Percentiles rank a stretch among this genome's conserved stretches.
Evolutionary conservation across 495 filamentous ascomycete genomes (phyloP).

Genomic region (Aspergillus diversus): DNA sequence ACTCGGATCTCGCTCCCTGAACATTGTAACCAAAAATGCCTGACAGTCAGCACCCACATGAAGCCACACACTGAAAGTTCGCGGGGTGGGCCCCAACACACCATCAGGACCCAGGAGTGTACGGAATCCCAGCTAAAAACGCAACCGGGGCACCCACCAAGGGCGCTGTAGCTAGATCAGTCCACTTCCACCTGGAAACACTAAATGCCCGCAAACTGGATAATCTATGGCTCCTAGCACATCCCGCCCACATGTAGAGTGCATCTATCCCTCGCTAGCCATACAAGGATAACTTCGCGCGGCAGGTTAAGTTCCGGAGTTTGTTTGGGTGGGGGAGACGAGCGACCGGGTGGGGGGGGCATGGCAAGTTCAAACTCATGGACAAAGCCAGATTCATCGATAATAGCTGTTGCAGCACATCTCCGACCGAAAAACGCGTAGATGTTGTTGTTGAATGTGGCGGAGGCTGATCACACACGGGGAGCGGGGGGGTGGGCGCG

Average conservation of each 20-base stretch:
- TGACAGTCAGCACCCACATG: no score
- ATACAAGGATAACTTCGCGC: conserved; percentile 54
- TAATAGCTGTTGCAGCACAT: conserved; percentile 53
- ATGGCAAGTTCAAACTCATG: conserved; percentile 47
- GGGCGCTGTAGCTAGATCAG: conserved; percentile 59
- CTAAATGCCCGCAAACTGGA: conserved; percentile 76
- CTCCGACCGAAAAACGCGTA: conserved; percentile 63
- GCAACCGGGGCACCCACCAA: conserved; percentile 69
- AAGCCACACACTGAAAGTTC: neutral
- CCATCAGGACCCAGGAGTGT: conserved; percentile 77
- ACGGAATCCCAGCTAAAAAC: conserved; percentile 58
- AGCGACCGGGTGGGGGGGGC: conserved; percentile 3
- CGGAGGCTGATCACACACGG: conserved; percentile 54
- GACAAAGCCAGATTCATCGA: conserved; percentile 56
- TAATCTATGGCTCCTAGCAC: conserved; percentile 58
- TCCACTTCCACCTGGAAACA: conserved; percentile 61
- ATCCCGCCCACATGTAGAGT: conserved; percentile 75
- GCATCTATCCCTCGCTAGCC: conserved; percentile 52
- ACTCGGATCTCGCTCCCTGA: no score
- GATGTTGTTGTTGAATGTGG: conserved; percentile 44
- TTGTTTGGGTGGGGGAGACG: conserved; percentile 5
- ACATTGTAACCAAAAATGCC: no score
- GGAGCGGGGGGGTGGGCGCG: conserved; percentile 44
- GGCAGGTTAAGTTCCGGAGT: conserved; percentile 29
- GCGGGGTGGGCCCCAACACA: conserved; percentile 59